Evolutionary conservation across 441 rosid genomes (phyloP).

Genomic region (Cnidoscolus chayamansa): DNA sequence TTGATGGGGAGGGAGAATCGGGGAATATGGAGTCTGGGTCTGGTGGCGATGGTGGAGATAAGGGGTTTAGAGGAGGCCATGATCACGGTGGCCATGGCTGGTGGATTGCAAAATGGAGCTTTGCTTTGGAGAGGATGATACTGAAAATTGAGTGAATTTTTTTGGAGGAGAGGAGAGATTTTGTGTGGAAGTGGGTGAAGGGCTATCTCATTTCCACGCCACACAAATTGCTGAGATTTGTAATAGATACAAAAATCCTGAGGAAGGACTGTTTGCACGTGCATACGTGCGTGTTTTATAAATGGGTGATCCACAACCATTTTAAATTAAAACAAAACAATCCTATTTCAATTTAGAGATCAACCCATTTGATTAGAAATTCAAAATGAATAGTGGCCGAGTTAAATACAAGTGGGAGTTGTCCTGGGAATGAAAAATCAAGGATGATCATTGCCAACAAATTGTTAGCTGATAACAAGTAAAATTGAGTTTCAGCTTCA

Average conservation of each 20-base stretch:
- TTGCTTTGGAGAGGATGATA: neutral
- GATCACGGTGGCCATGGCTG: conserved; percentile 71
- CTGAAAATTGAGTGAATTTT: neutral
- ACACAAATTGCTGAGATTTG: conserved; percentile 51
- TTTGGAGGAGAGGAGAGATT: neutral
- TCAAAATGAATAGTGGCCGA: too few species aligned
- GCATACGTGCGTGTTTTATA: neutral
- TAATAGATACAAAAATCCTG: neutral
- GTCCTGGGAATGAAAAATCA: too few species aligned
- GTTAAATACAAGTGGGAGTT: too few species aligned
- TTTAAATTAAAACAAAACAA: too few species aligned
- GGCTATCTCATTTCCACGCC: conserved; percentile 61
- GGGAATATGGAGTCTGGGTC: conserved; percentile 40
- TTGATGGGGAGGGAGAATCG: conserved; percentile 37
- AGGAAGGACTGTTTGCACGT: conserved; percentile 9
- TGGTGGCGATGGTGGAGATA: conserved; percentile 31
- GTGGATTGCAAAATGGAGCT: neutral
- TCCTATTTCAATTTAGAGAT: too few species aligned
- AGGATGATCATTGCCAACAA: neutral
- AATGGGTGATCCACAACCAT: too few species aligned
- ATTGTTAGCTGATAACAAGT: neutral
- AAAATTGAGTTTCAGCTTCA: neutral
- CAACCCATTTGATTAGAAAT: too few species aligned
- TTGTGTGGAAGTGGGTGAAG: conserved; percentile 17
- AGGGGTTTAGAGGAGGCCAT: conserved; percentile 75